A percentile compares a stretch with the other conserved stretches of the same genome.
These are phyloP conservation scores for Dinochytrium kinnereticum DNA, from an alignment of 371 early-diverging fungal genomes.

Conservation along the genomic window DNA sequence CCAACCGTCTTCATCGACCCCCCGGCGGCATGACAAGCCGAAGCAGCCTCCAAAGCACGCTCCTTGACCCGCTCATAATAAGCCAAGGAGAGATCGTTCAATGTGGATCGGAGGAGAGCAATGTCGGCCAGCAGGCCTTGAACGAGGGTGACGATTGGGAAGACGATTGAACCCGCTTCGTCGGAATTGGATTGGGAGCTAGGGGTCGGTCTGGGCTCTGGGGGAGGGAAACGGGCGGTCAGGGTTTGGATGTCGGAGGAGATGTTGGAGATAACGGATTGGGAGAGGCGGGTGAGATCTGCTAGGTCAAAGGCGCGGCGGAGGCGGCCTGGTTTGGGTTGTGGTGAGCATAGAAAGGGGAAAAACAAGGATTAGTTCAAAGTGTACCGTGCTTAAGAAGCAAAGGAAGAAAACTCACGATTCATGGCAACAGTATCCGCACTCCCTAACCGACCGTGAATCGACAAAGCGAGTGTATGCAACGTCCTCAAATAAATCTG, in stretches of 20 bases:
- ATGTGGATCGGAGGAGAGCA: constrained; percentile 63
- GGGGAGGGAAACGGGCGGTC: constrained; percentile 52
- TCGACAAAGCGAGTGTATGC: constrained; percentile 41
- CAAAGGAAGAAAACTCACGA: constrained; percentile 24
- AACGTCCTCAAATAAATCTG: constrained; percentile 45
- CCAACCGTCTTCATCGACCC: not conserved
- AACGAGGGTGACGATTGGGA: constrained; percentile 56
- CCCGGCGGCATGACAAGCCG: constrained; percentile 11
- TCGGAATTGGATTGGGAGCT: not conserved
- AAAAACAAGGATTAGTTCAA: constrained; percentile 45
- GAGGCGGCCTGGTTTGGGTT: constrained; percentile 50
- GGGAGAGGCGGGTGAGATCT: constrained; percentile 73
- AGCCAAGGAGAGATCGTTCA: constrained; percentile 73
- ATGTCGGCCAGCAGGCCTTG: constrained; percentile 70
- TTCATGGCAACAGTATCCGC: constrained; percentile 42
- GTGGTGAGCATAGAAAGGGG: constrained; percentile 41
- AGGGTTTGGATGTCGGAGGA: constrained; percentile 64
- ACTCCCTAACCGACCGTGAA: constrained; percentile 35
- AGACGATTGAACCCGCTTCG: constrained; percentile 7
- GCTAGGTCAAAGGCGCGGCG: constrained; percentile 72
- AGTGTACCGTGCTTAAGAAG: too few species aligned
- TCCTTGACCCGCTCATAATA: constrained; percentile 69
- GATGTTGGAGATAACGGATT: constrained; percentile 74
- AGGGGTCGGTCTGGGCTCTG: constrained; percentile 41
- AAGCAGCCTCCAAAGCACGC: too few species aligned